These are phyloP conservation scores for Pisolithus microcarpus DNA, from an alignment of 768 basidiomycete genomes.

Conservation along the genomic window DNA sequence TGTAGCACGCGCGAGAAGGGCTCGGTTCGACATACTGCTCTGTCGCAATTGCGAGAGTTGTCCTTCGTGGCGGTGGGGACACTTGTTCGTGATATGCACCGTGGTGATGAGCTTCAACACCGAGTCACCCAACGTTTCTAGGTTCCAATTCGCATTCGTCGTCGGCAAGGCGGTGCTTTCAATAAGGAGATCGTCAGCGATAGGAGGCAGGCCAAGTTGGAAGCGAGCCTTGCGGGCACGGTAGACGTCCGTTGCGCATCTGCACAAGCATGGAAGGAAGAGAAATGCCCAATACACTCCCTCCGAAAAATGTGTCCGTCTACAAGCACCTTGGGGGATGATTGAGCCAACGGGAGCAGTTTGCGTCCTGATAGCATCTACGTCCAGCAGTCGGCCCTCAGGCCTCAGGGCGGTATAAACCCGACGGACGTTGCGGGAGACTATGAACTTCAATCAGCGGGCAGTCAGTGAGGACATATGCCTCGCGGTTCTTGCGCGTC, in stretches of 20 bases:
- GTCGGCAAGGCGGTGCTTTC: constrained; percentile 75
- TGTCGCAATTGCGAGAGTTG: constrained; percentile 64
- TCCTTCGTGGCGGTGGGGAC: constrained; percentile 75
- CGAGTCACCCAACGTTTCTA: constrained; percentile 84
- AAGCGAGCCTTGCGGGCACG: constrained; percentile 46
- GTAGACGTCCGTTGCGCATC: constrained; percentile 58
- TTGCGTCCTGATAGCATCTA: constrained; percentile 22
- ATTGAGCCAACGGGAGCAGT: constrained; percentile 33
- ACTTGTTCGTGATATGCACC: constrained; percentile 70
- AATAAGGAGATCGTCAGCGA: constrained; percentile 49
- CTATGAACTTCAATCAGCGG: constrained; percentile 52
- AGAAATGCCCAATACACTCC: constrained; percentile 39
- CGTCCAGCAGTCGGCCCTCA: constrained; percentile 13
- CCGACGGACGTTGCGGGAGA: constrained; percentile 36
- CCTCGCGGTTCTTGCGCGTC: too few relatives aligned
- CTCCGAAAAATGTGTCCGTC: too few relatives aligned
- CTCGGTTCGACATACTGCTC: constrained; percentile 62
- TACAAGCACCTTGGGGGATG: too few relatives aligned
- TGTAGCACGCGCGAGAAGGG: constrained; percentile 59
- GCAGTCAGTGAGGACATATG: constrained; percentile 13
- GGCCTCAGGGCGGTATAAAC: constrained; percentile 37
- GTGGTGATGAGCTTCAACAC: constrained; percentile 72
- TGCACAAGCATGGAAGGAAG: constrained; percentile 59
- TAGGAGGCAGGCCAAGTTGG: constrained; percentile 54
- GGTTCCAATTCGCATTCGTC: constrained; percentile 52